Base-by-base conservation (phyloP, 1,284 basidiomycete genomes). In the Irpex sp. region DNA sequence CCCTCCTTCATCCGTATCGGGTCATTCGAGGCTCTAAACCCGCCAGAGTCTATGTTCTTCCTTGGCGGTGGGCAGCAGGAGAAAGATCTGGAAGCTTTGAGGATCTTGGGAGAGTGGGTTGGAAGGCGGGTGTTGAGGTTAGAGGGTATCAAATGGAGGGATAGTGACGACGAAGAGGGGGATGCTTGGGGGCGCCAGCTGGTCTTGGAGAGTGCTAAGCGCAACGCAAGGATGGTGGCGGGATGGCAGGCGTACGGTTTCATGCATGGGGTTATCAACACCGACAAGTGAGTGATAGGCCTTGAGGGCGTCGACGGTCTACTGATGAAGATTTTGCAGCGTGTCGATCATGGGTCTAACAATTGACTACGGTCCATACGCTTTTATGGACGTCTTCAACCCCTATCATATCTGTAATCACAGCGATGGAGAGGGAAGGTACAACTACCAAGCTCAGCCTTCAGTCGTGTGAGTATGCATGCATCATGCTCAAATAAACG, bases 241-340 rank as follows among this genome's bases (percentile, higher is more conserved):
- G 88, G 83, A 1, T 98, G 97, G 97, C 97, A 98, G 76, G 91
- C 86, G 5, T 94, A 94, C 75, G 94, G 94, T 0, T 96, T 93
- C 74, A 95, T 95, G 91, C 90, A 93, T 69, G 91, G 91, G 0
- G 96, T 98, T n/a, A 93, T 98, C 70, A 98, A 98, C 74, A 97
- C 96, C 2, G 96, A 98, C 79, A 96, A 96, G 90, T 91, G 66
- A 61, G 85, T 72, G 60, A 74, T 63, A n/a, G 19, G 15, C 15
- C 40, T 17, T 44, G 17, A 37, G 17, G n/a, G 5, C 15, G 7
- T 36, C 21, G 2, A 9, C 37, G 19, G 31, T 54, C 55, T 49
- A 36, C 54, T 56, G 54, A 56, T 34, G n/a, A 57, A 52, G 26
- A 21, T 13, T 54, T 31, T 21, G 11, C 66, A 92, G 89, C 67